A percentile compares a stretch with the other conserved stretches of the same genome.
Conservation (phyloP, 345 rosid species). For the Heritiera fomes region DNA sequence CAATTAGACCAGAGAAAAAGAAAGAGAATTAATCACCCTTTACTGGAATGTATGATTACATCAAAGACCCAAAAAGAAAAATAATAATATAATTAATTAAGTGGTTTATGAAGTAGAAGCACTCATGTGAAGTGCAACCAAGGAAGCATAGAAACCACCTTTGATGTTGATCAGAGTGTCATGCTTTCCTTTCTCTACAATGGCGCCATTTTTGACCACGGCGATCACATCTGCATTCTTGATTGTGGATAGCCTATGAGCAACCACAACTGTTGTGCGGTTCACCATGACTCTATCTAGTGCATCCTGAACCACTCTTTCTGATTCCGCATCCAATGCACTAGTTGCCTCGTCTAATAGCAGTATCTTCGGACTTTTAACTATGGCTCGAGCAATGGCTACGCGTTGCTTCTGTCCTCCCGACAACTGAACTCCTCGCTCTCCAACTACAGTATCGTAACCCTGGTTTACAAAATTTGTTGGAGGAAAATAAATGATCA, state of each 20-base stretch:
- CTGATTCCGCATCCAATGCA: conserved; percentile 37
- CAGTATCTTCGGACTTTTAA: conserved; percentile 29
- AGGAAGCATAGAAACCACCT: conserved; percentile 33
- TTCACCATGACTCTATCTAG: conserved; percentile 31
- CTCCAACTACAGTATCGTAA: conserved; percentile 35
- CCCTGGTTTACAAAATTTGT: conserved; percentile 25
- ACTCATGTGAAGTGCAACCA: conserved; percentile 32
- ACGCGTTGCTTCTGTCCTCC: conserved; percentile 41
- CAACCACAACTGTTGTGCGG: conserved; percentile 32
- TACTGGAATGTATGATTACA: not conserved
- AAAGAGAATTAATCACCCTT: not conserved
- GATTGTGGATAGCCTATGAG: conserved; percentile 35
- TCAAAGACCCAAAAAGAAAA: not conserved
- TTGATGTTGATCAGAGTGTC: conserved; percentile 27
- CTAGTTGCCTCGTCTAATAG: conserved; percentile 39
- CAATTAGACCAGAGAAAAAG: not conserved
- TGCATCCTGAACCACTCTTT: conserved; percentile 37
- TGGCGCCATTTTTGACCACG: conserved; percentile 30
- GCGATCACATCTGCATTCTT: conserved; percentile 38
- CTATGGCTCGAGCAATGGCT: conserved; percentile 39
- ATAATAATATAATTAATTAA: not conserved
- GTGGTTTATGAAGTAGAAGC: not conserved
- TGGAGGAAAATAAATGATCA: not conserved
- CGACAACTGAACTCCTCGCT: conserved; percentile 35
- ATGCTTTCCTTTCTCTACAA: conserved; percentile 39